phyloP scores from a whole-genome alignment of 2,329 filamentous ascomycete species.

The Fusarium chuoi region DNA sequence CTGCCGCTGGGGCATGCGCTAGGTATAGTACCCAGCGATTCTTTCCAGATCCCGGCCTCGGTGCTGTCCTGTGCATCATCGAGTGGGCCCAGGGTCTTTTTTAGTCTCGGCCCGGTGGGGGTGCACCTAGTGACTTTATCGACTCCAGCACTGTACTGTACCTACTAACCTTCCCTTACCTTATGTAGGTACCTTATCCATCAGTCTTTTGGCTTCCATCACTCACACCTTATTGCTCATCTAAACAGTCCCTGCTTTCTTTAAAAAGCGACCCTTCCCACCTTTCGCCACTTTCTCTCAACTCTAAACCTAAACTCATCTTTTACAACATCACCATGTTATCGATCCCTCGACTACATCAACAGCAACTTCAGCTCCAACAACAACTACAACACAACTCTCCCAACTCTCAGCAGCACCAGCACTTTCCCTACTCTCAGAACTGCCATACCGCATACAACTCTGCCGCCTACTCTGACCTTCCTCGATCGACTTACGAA shows the following conservation, averaged over 20 bases:
- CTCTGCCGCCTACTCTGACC: constrained; percentile 27
- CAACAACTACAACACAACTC: constrained; percentile 46
- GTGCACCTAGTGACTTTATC: neutral
- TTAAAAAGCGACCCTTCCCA: constrained; percentile 43
- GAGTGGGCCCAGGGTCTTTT: constrained; percentile 28
- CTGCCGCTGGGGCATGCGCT: constrained; percentile 6
- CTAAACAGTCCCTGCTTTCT: constrained; percentile 26
- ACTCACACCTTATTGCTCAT: constrained; percentile 14
- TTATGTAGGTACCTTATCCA: constrained; percentile 9
- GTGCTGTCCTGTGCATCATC: constrained; percentile 32
- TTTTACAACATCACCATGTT: constrained; percentile 43
- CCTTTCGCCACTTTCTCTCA: constrained; percentile 40
- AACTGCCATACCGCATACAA: constrained; percentile 37
- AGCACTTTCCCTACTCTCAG: constrained; percentile 28
- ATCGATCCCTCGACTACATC: constrained; percentile 44
- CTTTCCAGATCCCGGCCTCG: constrained; percentile 12
- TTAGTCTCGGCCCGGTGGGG: constrained; percentile 18
- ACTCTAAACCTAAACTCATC: constrained; percentile 36
- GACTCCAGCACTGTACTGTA: neutral
- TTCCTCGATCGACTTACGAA: constrained; percentile 36
- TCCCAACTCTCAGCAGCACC: constrained; percentile 30
- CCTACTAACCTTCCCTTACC: neutral
- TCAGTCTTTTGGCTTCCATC: constrained; percentile 37
- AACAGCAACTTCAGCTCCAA: constrained; percentile 41
- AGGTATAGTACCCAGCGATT: constrained; percentile 10